Conservation (phyloP, 1,139 yeast genomes). For the Pichia inconspicua region DNA sequence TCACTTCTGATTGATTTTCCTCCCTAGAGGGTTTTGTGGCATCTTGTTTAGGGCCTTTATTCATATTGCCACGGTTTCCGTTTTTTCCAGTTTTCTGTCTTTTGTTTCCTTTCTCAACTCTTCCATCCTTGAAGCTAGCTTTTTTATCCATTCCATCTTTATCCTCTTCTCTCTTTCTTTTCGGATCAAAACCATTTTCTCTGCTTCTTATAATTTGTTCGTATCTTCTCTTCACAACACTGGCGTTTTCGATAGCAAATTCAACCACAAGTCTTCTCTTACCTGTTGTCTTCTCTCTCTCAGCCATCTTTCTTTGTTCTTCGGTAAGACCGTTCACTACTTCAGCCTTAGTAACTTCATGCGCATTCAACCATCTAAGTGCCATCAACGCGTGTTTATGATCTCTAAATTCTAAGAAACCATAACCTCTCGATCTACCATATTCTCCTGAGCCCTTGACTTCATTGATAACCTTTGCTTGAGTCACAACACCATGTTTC, state of each 20-base stretch:
- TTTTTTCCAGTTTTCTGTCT: constrained; percentile 9
- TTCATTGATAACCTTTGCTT: constrained; percentile 88
- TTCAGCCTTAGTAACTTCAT: constrained; percentile 67
- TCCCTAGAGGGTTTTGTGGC: constrained; percentile 28
- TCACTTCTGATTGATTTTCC: background rate
- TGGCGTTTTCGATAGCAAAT: constrained; percentile 92
- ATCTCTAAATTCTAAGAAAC: constrained; percentile 87
- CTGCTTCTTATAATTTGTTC: constrained; percentile 45
- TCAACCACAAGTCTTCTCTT: constrained; percentile 84
- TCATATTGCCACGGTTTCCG: constrained; percentile 40
- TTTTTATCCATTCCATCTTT: constrained; percentile 9
- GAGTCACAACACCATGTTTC: constrained; percentile 84
- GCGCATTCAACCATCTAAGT: constrained; percentile 93
- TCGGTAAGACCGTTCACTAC: constrained; percentile 64
- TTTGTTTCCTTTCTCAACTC: constrained; percentile 16
- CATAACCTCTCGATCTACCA: constrained; percentile 95
- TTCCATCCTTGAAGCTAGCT: constrained; percentile 9
- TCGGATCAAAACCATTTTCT: constrained; percentile 31
- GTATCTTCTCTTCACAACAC: constrained; percentile 82
- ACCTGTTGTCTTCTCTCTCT: constrained; percentile 41
- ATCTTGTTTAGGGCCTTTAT: constrained; percentile 30
- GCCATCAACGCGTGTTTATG: constrained; percentile 95
- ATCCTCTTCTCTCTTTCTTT: constrained; percentile 20
- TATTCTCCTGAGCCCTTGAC: constrained; percentile 79
- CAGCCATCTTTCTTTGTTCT: constrained; percentile 52